Percentiles rank a stretch among this genome's conserved stretches.
These are phyloP conservation scores for Fusarium subglutinans DNA, from an alignment of 2,329 filamentous ascomycete genomes.

Conservation along the genomic window DNA sequence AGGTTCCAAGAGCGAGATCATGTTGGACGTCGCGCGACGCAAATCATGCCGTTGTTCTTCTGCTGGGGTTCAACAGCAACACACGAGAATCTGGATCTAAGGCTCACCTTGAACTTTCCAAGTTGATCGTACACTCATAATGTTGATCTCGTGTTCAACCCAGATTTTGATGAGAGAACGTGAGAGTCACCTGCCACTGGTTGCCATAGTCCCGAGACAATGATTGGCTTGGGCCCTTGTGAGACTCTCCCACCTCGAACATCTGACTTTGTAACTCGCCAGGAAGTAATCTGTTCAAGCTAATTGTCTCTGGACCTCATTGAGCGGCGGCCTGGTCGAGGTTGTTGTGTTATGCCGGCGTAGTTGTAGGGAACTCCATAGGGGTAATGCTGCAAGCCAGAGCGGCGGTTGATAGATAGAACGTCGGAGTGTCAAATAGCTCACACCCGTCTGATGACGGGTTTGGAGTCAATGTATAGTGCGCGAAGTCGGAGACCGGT, in stretches of 20 bases:
- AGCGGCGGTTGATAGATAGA: background rate
- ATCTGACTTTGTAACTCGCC: background rate
- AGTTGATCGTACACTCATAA: accelerated
- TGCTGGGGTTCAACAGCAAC: accelerated
- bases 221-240: background rate
- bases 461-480: background rate
- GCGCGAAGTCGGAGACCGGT: background rate
- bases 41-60: background rate
- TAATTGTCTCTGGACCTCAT: background rate
- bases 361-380: background rate
- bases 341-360: background rate
- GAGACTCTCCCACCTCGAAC: background rate
- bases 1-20: accelerated
- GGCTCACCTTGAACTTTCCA: background rate
- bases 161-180: background rate
- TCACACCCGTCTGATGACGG: background rate
- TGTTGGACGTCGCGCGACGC: background rate
- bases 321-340: accelerated
- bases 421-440: background rate
- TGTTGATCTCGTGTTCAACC: accelerated
- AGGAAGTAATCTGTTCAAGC: background rate
- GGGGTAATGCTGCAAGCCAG: accelerated
- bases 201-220: accelerated
- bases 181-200: background rate
- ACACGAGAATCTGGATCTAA: accelerated